Conservation (phyloP, 2,329 filamentous ascomycete species). For the Hypomyces rosellus region DNA sequence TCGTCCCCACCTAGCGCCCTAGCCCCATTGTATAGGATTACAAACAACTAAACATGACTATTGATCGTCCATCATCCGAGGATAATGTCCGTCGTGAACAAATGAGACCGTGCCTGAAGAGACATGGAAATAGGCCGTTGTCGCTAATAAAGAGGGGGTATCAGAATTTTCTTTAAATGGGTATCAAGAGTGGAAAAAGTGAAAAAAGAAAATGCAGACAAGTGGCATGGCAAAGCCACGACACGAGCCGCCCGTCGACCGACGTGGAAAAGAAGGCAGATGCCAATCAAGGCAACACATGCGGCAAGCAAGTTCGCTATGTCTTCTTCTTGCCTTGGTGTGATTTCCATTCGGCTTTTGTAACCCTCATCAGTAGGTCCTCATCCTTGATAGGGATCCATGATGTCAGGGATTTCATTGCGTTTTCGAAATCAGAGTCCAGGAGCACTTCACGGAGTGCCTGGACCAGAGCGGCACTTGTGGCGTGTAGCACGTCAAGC, state of each 20-base stretch:
- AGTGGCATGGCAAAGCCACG: conserved; percentile 1
- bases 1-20: conserved; percentile 12
- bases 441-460: conserved; percentile 82
- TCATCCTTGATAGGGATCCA: conserved; percentile 94
- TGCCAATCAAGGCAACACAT: conserved; percentile 17
- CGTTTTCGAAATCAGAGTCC: conserved; percentile 93
- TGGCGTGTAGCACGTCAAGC: conserved; percentile 83
- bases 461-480: conserved; percentile 83
- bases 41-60: conserved; percentile 9
- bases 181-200: conserved; percentile 4
- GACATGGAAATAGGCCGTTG: conserved; percentile 2
- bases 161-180: conserved; percentile 1
- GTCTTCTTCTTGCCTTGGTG: conserved; percentile 43
- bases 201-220: conserved; percentile 1
- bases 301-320: conserved; percentile 26
- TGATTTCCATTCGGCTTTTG: conserved; percentile 77
- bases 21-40: conserved; percentile 5
- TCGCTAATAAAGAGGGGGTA: conserved; percentile 7
- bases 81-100: background rate
- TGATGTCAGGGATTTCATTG: conserved; percentile 93
- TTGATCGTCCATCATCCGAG: background rate
- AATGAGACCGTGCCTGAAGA: conserved; percentile 5
- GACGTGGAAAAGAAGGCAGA: conserved; percentile 1
- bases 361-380: conserved; percentile 85
- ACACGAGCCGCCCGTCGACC: background rate